Conservation (phyloP, 2,329 filamentous ascomycete species). For the Cadophora malorum region DNA sequence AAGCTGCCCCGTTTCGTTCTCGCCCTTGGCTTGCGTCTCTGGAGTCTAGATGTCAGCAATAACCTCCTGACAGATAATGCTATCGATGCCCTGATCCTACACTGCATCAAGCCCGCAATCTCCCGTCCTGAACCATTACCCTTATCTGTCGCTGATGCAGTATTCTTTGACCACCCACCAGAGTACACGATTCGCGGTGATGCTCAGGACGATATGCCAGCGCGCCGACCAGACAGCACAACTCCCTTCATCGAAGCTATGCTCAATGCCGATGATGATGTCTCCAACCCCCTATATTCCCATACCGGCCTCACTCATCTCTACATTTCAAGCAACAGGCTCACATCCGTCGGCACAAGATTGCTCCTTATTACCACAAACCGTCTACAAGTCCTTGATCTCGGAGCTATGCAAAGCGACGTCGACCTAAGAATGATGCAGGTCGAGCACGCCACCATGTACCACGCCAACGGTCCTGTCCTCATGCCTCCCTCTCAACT, state of each 20-base stretch:
- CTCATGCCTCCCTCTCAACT: conserved; percentile 53
- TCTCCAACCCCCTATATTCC: conserved; percentile 6
- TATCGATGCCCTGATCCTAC: conserved; percentile 46
- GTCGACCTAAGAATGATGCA: neutral
- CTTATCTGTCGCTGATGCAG: neutral
- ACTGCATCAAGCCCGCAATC: conserved; percentile 44
- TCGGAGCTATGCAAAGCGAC: conserved; percentile 46
- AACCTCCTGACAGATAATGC: conserved; percentile 59
- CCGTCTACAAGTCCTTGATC: conserved; percentile 59
- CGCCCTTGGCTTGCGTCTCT: conserved; percentile 51
- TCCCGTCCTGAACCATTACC: neutral
- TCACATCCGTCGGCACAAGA: conserved; percentile 54
- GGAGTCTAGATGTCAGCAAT: conserved; percentile 61
- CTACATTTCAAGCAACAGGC: conserved; percentile 56
- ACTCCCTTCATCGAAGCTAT: conserved; percentile 15
- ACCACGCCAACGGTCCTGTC: conserved; percentile 10
- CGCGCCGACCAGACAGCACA: conserved; percentile 11
- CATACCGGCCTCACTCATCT: conserved; percentile 58
- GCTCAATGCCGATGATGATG: neutral
- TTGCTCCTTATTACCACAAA: conserved; percentile 51
- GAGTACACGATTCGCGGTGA: conserved; percentile 18
- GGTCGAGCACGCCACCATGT: conserved; percentile 21
- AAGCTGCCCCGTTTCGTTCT: conserved; percentile 49
- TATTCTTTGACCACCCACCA: conserved; percentile 28
- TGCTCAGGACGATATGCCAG: neutral